Percentiles rank a stretch among this genome's conserved stretches.
Evolutionary conservation across 2,329 filamentous ascomycete genomes (phyloP).

Genomic region (Venturia carpophila): DNA sequence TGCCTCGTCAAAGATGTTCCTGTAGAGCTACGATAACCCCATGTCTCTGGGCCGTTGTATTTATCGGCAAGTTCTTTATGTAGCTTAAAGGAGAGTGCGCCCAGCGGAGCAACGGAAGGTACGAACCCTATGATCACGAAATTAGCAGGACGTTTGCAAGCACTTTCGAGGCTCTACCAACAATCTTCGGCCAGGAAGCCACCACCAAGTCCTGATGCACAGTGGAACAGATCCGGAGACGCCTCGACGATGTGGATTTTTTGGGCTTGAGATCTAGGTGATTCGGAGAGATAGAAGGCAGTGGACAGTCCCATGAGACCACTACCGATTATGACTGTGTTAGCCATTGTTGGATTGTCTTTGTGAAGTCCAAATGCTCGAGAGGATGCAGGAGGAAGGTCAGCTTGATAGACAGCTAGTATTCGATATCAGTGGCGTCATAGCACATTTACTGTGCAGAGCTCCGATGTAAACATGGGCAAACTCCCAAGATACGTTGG

Average conservation of each 20-base stretch:
- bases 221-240: slow-evolving; percentile 33
- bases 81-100: slow-evolving; percentile 59
- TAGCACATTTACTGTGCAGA: too few species aligned
- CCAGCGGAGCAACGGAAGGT: slow-evolving; percentile 49
- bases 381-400: too few species aligned
- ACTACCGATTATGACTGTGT: slow-evolving; percentile 35
- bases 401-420: too few species aligned
- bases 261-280: slow-evolving; percentile 30
- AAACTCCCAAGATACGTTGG: too few species aligned
- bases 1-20: slow-evolving; percentile 49
- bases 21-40: slow-evolving; percentile 54
- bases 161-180: slow-evolving; percentile 21
- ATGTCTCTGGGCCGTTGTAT: slow-evolving; percentile 49
- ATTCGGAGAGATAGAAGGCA: slow-evolving; percentile 56
- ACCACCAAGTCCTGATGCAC: slow-evolving; percentile 65
- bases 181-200: slow-evolving; percentile 69
- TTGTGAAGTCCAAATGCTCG: neutral
- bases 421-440: too few species aligned
- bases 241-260: slow-evolving; percentile 53
- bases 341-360: neutral
- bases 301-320: slow-evolving; percentile 39
- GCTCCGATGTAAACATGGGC: too few species aligned
- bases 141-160: neutral
- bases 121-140: slow-evolving; percentile 43
- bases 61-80: slow-evolving; percentile 57